Percentiles rank a stretch among this genome's conserved stretches.
Evolutionary conservation across 306 rosid genomes (phyloP).

Genomic region (Parietaria judaica): DNA sequence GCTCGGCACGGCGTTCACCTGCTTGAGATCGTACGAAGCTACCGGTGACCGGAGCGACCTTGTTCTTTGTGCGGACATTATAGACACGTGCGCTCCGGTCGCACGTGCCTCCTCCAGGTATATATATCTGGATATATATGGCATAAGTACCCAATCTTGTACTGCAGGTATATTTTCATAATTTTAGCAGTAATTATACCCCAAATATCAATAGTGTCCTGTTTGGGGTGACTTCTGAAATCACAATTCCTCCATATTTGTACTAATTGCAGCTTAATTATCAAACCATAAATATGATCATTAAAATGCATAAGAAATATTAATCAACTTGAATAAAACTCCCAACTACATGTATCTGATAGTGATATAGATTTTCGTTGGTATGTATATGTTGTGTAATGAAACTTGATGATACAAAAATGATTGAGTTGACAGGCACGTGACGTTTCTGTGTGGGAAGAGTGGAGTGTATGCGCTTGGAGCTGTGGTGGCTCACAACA

Average conservation of each 20-base stretch:
- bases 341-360: too few species aligned
- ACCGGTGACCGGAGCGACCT: conserved; percentile 53
- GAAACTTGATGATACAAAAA: not conserved
- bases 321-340: too few species aligned
- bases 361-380: too few species aligned
- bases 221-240: not conserved
- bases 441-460: conserved; percentile 80
- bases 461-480: conserved; percentile 76
- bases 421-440: conserved; percentile 38
- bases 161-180: too few species aligned
- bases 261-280: not conserved
- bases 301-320: too few species aligned
- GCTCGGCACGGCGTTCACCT: conserved; percentile 72
- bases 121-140: too few species aligned
- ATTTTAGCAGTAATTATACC: too few species aligned
- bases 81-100: conserved; percentile 41
- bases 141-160: too few species aligned
- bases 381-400: too few species aligned
- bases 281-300: too few species aligned
- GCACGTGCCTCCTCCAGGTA: conserved; percentile 63
- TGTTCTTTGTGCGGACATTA: conserved; percentile 44
- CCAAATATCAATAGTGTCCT: not conserved
- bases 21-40: conserved; percentile 61
- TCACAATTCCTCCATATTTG: not conserved
- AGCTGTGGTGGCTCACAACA: conserved; percentile 59